Evolutionary conservation across 2,329 filamentous ascomycete genomes (phyloP).

Genomic region (Colletotrichum limetticola): DNA sequence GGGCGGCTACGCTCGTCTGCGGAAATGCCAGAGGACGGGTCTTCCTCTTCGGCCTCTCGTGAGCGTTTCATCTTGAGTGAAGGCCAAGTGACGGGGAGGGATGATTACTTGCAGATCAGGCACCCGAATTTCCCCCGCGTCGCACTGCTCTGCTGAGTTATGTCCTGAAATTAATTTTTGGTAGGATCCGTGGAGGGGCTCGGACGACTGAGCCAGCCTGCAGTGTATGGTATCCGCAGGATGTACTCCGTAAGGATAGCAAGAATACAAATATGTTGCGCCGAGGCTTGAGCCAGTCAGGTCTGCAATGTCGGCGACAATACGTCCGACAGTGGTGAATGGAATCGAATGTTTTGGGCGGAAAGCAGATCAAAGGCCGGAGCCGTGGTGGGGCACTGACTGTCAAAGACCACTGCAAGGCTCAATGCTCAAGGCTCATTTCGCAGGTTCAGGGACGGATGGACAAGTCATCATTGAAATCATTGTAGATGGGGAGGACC

Average conservation of each 20-base stretch:
- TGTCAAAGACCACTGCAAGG: constrained; percentile 20
- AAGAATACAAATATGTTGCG: background rate
- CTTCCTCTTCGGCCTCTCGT: constrained; percentile 67
- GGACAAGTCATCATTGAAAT: constrained; percentile 14
- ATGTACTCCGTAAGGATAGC: background rate
- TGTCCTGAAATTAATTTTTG: constrained; percentile 5
- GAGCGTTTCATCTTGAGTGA: constrained; percentile 67
- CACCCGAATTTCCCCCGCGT: constrained; percentile 7
- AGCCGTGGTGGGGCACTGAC: constrained; percentile 30
- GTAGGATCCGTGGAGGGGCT: constrained; percentile 1
- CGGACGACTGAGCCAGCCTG: background rate
- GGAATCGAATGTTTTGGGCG: constrained; percentile 13
- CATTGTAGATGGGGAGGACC: background rate
- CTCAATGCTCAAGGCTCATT: background rate
- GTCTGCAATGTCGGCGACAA: background rate
- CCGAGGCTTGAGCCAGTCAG: background rate
- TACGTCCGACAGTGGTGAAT: background rate
- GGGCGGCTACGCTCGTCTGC: constrained; percentile 29
- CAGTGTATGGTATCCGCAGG: too few relatives aligned
- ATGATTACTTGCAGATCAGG: constrained; percentile 33
- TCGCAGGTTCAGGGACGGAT: background rate
- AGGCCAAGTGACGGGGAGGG: constrained; percentile 21
- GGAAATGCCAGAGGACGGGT: constrained; percentile 46
- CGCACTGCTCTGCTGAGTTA: constrained; percentile 9
- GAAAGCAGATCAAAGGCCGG: constrained; percentile 18